Conservation (phyloP, 768 basidiomycete species). For the Calocybe indica region DNA sequence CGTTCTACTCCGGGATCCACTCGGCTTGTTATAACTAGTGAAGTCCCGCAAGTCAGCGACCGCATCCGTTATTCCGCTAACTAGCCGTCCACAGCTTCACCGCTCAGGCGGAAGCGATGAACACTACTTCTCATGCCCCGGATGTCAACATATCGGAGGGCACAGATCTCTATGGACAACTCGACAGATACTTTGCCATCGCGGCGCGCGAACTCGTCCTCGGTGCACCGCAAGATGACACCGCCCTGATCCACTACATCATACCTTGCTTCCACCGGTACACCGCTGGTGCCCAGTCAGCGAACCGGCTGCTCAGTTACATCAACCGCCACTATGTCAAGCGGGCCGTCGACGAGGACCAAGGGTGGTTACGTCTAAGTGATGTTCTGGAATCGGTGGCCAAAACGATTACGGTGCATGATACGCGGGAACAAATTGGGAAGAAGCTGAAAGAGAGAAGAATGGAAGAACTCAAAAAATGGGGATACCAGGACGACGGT, state of each 20-base stretch:
- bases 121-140: conserved; percentile 20
- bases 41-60: conserved; percentile 19
- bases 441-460: conserved; percentile 53
- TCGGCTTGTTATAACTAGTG: conserved; percentile 82
- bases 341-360: conserved; percentile 72
- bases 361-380: conserved; percentile 65
- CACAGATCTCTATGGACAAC: conserved; percentile 65
- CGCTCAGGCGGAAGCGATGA: conserved; percentile 45
- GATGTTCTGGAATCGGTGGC: conserved; percentile 61
- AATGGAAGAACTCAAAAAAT: conserved; percentile 59
- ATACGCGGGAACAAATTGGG: conserved; percentile 56
- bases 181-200: conserved; percentile 67
- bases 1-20: conserved; percentile 72
- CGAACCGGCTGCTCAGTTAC: conserved; percentile 72
- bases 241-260: conserved; percentile 62
- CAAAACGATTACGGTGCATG: conserved; percentile 41
- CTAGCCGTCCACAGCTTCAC: conserved; percentile 35
- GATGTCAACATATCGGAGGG: conserved; percentile 37
- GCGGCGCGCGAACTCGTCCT: conserved; percentile 55
- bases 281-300: conserved; percentile 58
- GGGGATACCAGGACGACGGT: conserved; percentile 58
- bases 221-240: conserved; percentile 61
- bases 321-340: conserved; percentile 76
- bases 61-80: conserved; percentile 11
- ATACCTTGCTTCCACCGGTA: conserved; percentile 69